Base-by-base conservation (phyloP, 306 rosid genomes). In the Prunus davidiana region DNA sequence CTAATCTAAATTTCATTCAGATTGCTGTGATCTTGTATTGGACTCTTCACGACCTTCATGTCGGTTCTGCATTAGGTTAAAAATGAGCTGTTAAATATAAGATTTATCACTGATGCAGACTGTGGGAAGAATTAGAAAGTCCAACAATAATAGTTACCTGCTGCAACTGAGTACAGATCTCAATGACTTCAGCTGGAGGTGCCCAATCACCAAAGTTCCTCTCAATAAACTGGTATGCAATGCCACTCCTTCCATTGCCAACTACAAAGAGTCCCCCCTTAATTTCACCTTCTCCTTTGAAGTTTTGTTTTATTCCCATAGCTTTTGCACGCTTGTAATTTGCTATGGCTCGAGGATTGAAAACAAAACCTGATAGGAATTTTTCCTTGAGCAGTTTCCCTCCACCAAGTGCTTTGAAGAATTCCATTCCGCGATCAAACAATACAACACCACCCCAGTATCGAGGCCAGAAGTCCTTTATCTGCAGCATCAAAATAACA, bases 151-250 rank as follows among this genome's bases (percentile, higher is more conserved):
- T 38, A 38, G 43, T 82, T 87, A 91, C 93, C 93, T 87, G 88
- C 84, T 87, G 88, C 84, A 93, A 49, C 69, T 86, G 90, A 46
- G 82, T 82, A 72, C 96, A 93, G 67, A 90, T 88, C 55, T 90
- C 91, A 27, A 88, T 84, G 72, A 91, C 89, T 93, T 93, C 98
- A 76, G 91, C 86, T 45, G 77, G 6, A 50, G 98, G 98, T 22
- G 97, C 91, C 97, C 98, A 91, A 81, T 93, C 97, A 47, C 98
- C 98, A 50, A 93, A 93, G 74, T 93, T 93, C 71, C 97, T 89
- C 87, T 90, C 97, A 28, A 91, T 87, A 81, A 93, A 93, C 88
- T 91, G 93, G 78, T 91, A 93, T 55, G 96, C 94, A 63, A 93
- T 83, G 72, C 98, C 97, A 78, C 75, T 85, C 79, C 79, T 93